Evolutionary conservation across 331 rosid genomes (phyloP), one percentile per base, ranked within the genome.

Genomic region (Prunus yedoensis): DNA sequence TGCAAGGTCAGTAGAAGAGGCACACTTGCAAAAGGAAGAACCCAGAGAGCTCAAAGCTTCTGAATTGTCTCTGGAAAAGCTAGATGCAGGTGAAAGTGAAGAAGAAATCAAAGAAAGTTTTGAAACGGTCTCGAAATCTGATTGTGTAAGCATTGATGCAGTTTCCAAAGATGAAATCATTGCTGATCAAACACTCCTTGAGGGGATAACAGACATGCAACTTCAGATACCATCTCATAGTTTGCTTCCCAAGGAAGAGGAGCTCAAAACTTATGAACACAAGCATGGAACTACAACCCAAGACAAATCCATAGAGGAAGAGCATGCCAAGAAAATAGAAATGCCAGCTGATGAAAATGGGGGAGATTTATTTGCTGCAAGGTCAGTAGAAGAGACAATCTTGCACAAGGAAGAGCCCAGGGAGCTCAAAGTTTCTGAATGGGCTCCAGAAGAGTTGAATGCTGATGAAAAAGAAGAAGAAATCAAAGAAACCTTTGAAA

Each of bases 371-470:
- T 35, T 46, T 41, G 27, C 73, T 63, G 23, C 25, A 50, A 62
- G 45, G 9, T 7, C 45, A 15, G 16, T 52, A 32, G 75, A 73
- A 77, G 79, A 73, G 64, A 45, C 38, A 3, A 32, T 74, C 72
- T 35, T 81, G 63, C 45, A 51, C 27, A 66, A 52, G 53, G 80
- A 84, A 65, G 82, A 83, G 18, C 64, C 14, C 52, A 43, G 10
- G 32, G 78, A 51, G 25, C 65, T 70, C 41, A 38, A 52, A 25
- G 64, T 32, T 61, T 17, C 66, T 38, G 74, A 69, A 69, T 30
- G 21, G 43, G 82, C 58, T 51, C 27, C 45, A 5, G 71, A 28
- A 66, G 70, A 17, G 30, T 5, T 54, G 45, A 28, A 38, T 45
- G 47, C 65, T 14, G 23, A 14, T 20, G 50, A 73, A 10, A 54